Evolutionary conservation across 1,139 yeast genomes (phyloP), one percentile per base, ranked within the genome.

Genomic region (Geotrichum histeridarum): DNA sequence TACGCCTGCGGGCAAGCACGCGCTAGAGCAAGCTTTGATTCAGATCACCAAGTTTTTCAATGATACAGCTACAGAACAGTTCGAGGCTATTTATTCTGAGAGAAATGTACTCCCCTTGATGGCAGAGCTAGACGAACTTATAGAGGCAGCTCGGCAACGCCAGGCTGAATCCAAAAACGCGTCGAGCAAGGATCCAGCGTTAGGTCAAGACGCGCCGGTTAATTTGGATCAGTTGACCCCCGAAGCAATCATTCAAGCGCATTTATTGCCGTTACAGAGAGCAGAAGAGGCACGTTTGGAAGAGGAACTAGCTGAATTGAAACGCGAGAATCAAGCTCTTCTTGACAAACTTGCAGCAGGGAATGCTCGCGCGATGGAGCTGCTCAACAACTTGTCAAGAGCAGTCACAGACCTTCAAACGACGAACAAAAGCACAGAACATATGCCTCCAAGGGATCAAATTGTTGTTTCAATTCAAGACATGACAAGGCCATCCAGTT

Each of bases 41-140:
- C 93, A 86, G 64, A 78, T 87, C 17, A 70, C 77, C 8, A 77
- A 77, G 35, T 82, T 81, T 60, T 86, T 93, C 87, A 74, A 74
- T 43, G 70, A 72, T 11, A 78, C 79, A 32, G 78, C 89, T 1
- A 66, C 75, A 53, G 44, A 76, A 39, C 95, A 88, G 66, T 86
- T 87, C 60, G 80, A 80, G 7, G 77, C 81, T 44, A 84, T 88
- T 2, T 83, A 81, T 63, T 67, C 72, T 11, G 95, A 88, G 59
- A 72, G 90, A 39, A 76, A 81, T 31, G 73, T 86, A 1, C 75
- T 80, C 56, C 59, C 56, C 38, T 85, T 83, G 61, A 70, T 89
- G 54, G 73, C 82, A 59, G 83, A 81, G 55, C 70, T 89, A 53
- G 96, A 89, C 65, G 82, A 77, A 44, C 69, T 88, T 30, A 78